A percentile compares a stretch with the other conserved stretches of the same genome.
Conservation (phyloP, 441 rosid genomes). For the Arabidopsis hybrid region DNA sequence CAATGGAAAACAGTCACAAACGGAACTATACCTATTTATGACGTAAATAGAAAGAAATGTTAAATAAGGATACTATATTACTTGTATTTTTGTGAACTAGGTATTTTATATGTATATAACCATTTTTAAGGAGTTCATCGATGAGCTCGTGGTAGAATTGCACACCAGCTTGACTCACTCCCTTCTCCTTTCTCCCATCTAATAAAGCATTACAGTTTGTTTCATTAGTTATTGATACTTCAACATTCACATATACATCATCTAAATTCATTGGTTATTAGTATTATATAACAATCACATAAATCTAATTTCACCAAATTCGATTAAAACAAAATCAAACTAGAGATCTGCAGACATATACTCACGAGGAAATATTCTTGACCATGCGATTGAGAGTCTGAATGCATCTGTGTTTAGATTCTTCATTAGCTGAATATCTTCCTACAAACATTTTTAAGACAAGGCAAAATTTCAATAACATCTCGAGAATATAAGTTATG, state of each 20-base stretch:
- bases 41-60: not conserved
- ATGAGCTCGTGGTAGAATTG: constrained; percentile 33
- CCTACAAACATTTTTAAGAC: constrained; percentile 19
- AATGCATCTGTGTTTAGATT: constrained; percentile 30
- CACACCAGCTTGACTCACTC: constrained; percentile 29
- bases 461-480: constrained; percentile 6
- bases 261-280: no score
- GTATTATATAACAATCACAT: no score
- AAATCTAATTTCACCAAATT: no score
- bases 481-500: no score
- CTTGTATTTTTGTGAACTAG: no score
- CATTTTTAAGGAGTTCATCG: constrained; percentile 28
- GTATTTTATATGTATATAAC: not conserved
- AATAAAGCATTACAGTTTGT: not conserved
- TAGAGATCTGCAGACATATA: not conserved
- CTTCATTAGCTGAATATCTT: constrained; percentile 38
- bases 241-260: no score
- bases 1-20: constrained; percentile 27
- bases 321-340: no score
- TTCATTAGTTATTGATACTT: not conserved
- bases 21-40: constrained; percentile 37
- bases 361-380: constrained; percentile 37
- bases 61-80: not conserved
- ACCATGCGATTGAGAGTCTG: constrained; percentile 35
- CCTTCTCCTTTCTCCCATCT: constrained; percentile 39